Evolutionary conservation across 1,284 basidiomycete genomes (phyloP).

Genomic region (Puccinia coronata): DNA sequence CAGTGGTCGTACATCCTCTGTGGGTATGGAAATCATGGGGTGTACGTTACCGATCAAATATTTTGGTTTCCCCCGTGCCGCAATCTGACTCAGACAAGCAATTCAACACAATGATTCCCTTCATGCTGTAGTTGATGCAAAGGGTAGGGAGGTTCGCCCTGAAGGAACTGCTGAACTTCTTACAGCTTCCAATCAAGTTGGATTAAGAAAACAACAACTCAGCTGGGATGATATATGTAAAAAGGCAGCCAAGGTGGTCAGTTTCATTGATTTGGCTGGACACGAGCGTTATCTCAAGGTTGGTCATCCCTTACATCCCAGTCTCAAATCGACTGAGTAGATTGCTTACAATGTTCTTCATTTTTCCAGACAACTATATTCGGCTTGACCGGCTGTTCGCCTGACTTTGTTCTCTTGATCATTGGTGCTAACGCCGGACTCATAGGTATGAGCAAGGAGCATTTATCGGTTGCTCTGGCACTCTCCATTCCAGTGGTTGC

Average conservation of each 20-base stretch:
- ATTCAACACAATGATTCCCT: background rate
- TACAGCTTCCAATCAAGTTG: constrained; percentile 35
- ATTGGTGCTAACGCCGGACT: constrained; percentile 91
- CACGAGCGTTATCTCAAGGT: constrained; percentile 76
- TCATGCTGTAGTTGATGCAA: constrained; percentile 52
- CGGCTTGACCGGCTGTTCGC: constrained; percentile 87
- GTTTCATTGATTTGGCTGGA: constrained; percentile 84
- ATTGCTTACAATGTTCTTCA: background rate
- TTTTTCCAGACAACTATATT: constrained; percentile 83
- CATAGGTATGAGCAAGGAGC: constrained; percentile 94
- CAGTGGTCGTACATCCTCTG: constrained; percentile 87
- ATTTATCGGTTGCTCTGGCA: constrained; percentile 89
- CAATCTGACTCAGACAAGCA: background rate
- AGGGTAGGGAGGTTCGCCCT: constrained; percentile 73
- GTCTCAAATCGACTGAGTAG: background rate
- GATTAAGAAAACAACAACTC: constrained; percentile 69
- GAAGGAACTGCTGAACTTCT: constrained; percentile 15
- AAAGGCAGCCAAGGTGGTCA: constrained; percentile 86
- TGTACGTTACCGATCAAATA: constrained; percentile 3
- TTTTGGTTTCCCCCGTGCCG: background rate
- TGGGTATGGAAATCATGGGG: constrained; percentile 83
- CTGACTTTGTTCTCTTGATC: constrained; percentile 93
- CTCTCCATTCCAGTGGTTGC: constrained; percentile 83
- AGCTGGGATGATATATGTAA: constrained; percentile 95
- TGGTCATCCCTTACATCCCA: background rate